Evolutionary conservation across 106 monocot genomes (phyloP).

Genomic region (Apostasia ramifera): DNA sequence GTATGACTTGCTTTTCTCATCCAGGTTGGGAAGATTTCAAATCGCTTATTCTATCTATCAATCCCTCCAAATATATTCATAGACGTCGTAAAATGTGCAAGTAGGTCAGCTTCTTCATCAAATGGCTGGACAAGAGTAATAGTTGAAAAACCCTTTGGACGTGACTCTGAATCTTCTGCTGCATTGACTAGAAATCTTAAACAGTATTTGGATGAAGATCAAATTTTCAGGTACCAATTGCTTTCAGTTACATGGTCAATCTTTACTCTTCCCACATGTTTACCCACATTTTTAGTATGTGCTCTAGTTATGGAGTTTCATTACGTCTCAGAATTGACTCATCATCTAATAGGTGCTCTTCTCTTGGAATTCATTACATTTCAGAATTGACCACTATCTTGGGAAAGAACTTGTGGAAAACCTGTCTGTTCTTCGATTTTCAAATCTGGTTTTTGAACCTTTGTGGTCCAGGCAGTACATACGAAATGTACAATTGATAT

Average conservation of each 20-base stretch:
- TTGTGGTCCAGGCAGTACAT: constrained; percentile 96
- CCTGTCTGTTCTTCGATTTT: constrained; percentile 85
- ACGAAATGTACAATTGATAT: constrained; percentile 91
- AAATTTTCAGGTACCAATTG: constrained; percentile 75
- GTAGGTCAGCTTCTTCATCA: constrained; percentile 61
- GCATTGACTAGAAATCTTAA: constrained; percentile 74
- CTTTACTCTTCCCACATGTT: neutral
- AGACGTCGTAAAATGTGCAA: constrained; percentile 81
- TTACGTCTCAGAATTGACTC: constrained; percentile 54
- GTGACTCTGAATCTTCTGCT: constrained; percentile 85
- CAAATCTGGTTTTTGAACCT: constrained; percentile 92
- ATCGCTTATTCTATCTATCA: constrained; percentile 86
- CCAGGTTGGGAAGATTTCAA: constrained; percentile 67
- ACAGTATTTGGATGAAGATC: constrained; percentile 73
- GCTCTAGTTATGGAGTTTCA: neutral
- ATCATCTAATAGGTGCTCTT: neutral
- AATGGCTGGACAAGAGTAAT: constrained; percentile 97
- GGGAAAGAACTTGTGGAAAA: constrained; percentile 97
- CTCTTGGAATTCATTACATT: neutral
- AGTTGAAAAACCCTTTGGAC: constrained; percentile 93
- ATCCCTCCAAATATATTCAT: constrained; percentile 94
- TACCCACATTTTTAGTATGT: neutral
- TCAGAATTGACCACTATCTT: constrained; percentile 91
- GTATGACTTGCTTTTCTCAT: neutral
- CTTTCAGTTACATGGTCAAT: neutral